A percentile compares a stretch with the other conserved stretches of the same genome.
Evolutionary conservation across 148 eudicot species (phyloP).

Genomic region (Vaccinium darrowii): DNA sequence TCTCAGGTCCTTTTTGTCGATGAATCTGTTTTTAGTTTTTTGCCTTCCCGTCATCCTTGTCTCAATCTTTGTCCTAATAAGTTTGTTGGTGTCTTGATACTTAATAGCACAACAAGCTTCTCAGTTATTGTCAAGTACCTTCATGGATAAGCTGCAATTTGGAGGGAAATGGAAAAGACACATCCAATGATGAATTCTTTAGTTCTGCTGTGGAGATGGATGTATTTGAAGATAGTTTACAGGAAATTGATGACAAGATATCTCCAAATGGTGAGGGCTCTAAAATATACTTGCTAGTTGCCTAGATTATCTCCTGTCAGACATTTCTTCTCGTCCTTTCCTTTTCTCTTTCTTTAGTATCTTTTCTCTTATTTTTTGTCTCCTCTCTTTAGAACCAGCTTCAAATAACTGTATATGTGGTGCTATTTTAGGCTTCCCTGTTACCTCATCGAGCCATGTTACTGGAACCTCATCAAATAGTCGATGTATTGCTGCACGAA

Average conservation of each 20-base stretch:
- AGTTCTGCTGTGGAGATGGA: constrained; percentile 87
- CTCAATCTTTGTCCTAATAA: constrained; percentile 25
- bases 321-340: constrained; percentile 8
- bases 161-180: constrained; percentile 63
- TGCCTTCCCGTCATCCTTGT: background rate
- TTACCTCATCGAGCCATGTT: constrained; percentile 39
- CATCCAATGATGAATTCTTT: constrained; percentile 45
- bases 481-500: constrained; percentile 52
- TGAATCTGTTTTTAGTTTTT: background rate
- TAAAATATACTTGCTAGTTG: background rate
- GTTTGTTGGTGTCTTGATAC: constrained; percentile 22
- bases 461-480: constrained; percentile 54
- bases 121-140: constrained; percentile 60
- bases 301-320: background rate
- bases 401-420: background rate
- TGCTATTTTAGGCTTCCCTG: constrained; percentile 42
- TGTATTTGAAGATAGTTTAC: constrained; percentile 53
- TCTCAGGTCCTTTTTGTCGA: background rate
- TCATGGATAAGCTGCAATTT: constrained; percentile 85
- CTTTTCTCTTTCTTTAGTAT: background rate
- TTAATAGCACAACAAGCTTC: constrained; percentile 73
- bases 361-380: background rate
- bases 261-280: constrained; percentile 40
- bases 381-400: background rate
- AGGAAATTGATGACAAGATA: constrained; percentile 38